These are phyloP conservation scores for Candida namnaoensis DNA, from an alignment of 805 yeast species.

Conservation along the genomic window DNA sequence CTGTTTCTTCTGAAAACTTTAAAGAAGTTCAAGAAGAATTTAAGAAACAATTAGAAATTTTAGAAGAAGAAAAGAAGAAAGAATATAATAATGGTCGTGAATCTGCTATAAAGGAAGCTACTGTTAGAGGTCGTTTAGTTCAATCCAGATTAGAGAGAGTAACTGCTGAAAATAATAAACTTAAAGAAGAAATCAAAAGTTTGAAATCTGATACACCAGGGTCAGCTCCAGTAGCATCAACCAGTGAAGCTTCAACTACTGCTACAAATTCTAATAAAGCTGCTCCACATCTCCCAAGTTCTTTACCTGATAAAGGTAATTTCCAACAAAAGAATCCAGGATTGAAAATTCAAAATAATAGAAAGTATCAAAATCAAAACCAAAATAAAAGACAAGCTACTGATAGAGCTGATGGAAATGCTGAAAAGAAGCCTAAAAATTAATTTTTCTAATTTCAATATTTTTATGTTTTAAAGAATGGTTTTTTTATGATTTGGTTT, in stretches of 20 bases:
- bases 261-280: background rate
- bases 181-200: slow-evolving; percentile 16
- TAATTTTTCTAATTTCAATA: no score
- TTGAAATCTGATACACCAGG: background rate
- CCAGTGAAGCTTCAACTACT: background rate
- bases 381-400: background rate
- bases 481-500: no score
- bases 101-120: slow-evolving; percentile 18
- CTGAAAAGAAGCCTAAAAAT: background rate
- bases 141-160: slow-evolving; percentile 25
- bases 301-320: background rate
- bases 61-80: slow-evolving; percentile 14
- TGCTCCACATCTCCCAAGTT: no score
- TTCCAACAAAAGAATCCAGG: background rate
- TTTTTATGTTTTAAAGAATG: no score
- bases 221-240: background rate
- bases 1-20: slow-evolving; percentile 3
- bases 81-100: slow-evolving; percentile 15
- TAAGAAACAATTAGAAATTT: slow-evolving; percentile 20
- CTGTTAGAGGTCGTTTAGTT: slow-evolving; percentile 29
- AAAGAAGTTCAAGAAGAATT: slow-evolving; percentile 22
- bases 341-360: no score
- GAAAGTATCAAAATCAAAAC: no score
- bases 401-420: background rate
- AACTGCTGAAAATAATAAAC: slow-evolving; percentile 22